Percentiles rank a stretch among this genome's conserved stretches.
Conservation (phyloP, 2,329 filamentous ascomycete species). For the Endothia cerciana region DNA sequence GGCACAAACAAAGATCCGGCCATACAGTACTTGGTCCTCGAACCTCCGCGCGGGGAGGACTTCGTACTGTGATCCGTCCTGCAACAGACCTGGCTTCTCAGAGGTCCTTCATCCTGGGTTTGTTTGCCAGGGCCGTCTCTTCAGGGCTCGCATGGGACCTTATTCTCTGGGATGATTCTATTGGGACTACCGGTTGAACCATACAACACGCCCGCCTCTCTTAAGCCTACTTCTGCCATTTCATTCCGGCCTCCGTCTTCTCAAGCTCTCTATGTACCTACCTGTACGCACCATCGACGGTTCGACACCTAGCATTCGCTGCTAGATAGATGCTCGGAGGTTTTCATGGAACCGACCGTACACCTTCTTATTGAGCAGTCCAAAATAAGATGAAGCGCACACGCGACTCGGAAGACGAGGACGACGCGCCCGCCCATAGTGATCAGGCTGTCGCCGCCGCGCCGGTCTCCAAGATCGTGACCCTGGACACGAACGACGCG, state of each 20-base stretch:
- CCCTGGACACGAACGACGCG: slow-evolving; percentile 55
- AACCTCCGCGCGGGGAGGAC: background rate
- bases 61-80: background rate
- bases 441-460: slow-evolving; percentile 32
- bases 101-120: background rate
- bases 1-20: background rate
- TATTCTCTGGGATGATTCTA: background rate
- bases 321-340: background rate
- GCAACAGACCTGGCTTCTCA: background rate
- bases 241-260: background rate
- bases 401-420: slow-evolving; percentile 59
- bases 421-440: slow-evolving; percentile 23
- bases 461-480: slow-evolving; percentile 58
- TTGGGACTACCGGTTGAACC: background rate
- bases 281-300: background rate
- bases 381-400: slow-evolving; percentile 63
- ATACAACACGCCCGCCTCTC: background rate
- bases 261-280: background rate
- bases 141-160: background rate
- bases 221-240: background rate
- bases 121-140: background rate
- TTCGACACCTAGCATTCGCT: background rate
- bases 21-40: background rate
- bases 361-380: background rate
- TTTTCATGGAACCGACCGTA: background rate